Base-by-base conservation (phyloP, 257 asterid species). In the Solanum microdontum region DNA sequence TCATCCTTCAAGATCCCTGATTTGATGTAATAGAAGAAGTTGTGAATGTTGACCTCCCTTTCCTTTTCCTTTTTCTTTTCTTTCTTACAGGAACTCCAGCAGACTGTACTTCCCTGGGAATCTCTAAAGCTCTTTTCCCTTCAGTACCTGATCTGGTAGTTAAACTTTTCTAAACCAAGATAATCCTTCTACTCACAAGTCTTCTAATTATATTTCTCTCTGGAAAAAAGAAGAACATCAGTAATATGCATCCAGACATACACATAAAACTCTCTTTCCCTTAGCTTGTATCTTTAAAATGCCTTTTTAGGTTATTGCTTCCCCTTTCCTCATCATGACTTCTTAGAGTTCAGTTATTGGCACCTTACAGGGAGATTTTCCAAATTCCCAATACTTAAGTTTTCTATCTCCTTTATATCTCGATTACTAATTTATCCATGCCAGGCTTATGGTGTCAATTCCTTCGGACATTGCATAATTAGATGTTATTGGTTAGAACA, bases 31-130 rank as follows among this genome's bases (percentile, higher is more conserved):
- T 45, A 43, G 66, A 79, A 28, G 68, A 80, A 45, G 85, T 8
- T 45, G 39, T 26, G 68, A 45, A 80, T 80, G 70, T 19, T 45
- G 48, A 48, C 23, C n/a, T 32, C 11, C 6, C 48, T 76, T 87
- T 19, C 28, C 69, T 15, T 51, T 87, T 76, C 34, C 79, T 34
- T 48, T 75, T 86, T 58, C 32, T 75, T 73, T 73, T 60, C n/a
- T 64, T 76, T 66, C 60, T 82, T 90, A 86, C 92, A 95, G 98
- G 97, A 88, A 92, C 96, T 87, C 98, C 98, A 8, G 98, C 98
- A 68, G 99, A 96, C 79, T 96, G 98, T 88, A 90, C 99, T 39
- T 95, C 98, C 73, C 88, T 96, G 90, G 99, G 99, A 64, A 84
- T 94, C 90, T 95, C 99, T 40, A 89, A 91, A 86, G 90, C 91